Percentiles rank a stretch among this genome's conserved stretches.
These are phyloP conservation scores for Bassia scoparia DNA, from an alignment of 148 eudicot species.

Conservation along the genomic window DNA sequence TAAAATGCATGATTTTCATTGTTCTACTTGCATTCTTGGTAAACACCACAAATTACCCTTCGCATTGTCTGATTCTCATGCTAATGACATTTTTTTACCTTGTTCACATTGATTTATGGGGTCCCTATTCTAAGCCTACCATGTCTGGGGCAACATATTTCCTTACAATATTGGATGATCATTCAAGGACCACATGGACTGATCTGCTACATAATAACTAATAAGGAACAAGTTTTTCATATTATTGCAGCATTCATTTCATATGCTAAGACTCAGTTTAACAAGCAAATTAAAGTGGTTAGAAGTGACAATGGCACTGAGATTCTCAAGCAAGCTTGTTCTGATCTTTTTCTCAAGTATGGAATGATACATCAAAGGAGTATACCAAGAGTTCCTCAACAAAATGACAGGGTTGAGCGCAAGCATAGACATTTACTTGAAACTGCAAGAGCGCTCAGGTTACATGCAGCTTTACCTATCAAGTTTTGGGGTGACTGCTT, in stretches of 20 bases:
- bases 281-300: not conserved
- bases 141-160: not conserved
- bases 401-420: not conserved
- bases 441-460: not conserved
- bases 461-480: not conserved
- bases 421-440: not conserved
- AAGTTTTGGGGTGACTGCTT: not conserved
- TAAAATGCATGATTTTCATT: not conserved
- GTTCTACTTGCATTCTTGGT: not conserved
- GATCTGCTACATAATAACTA: too few species aligned
- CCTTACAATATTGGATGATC: not conserved
- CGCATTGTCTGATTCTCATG: not conserved
- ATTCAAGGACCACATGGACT: not conserved
- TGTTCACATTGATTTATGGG: not conserved
- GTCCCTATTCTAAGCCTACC: not conserved
- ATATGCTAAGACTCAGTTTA: not conserved
- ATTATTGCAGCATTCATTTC: not conserved
- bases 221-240: not conserved
- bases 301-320: not conserved
- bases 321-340: not conserved
- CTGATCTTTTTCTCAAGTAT: not conserved
- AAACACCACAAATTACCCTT: not conserved
- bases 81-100: not conserved
- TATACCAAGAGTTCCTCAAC: too few species aligned
- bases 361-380: not conserved